phyloP scores from a whole-genome alignment of 2,329 filamentous ascomycete genomes.

The Aspergillus aculeatus region DNA sequence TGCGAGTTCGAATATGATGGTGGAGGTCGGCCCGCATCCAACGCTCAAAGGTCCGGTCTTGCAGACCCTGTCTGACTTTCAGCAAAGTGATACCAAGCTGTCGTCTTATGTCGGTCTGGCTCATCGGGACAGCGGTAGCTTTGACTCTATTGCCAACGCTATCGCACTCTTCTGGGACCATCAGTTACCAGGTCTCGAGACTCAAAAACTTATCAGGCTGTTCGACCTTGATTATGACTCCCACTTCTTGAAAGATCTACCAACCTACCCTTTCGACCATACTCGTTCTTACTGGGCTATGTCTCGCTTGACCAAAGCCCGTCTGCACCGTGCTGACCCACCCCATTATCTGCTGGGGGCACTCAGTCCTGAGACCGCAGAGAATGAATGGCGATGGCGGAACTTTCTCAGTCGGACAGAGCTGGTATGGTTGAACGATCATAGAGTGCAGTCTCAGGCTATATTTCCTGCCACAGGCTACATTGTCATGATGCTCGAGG shows the following conservation, averaged over 20 bases:
- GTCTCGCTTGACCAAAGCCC: constrained; percentile 4
- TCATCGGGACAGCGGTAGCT: constrained; percentile 15
- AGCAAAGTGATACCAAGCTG: not conserved
- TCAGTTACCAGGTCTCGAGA: not conserved
- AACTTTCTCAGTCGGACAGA: constrained; percentile 19
- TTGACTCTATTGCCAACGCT: constrained; percentile 8
- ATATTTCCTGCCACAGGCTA: constrained; percentile 29
- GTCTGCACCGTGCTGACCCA: not conserved
- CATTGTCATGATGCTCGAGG: constrained; percentile 16
- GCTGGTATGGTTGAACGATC: constrained; percentile 26
- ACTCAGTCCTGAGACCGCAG: constrained; percentile 3
- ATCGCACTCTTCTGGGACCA: constrained; percentile 12
- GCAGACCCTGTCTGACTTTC: constrained; percentile 9
- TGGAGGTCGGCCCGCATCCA: constrained; percentile 29
- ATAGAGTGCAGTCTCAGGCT: constrained; percentile 22
- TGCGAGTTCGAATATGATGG: constrained; percentile 25
- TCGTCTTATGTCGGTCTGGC: not conserved
- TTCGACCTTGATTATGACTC: not conserved
- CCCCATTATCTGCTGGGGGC: constrained; percentile 8
- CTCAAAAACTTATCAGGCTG: not conserved
- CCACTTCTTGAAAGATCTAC: not conserved
- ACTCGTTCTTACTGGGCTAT: constrained; percentile 3
- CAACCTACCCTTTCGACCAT: constrained; percentile 11
- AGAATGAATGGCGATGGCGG: constrained; percentile 16
- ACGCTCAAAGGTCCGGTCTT: constrained; percentile 23